Base-by-base conservation (phyloP, 441 rosid genomes). In the Adansonia rubrostipa region DNA sequence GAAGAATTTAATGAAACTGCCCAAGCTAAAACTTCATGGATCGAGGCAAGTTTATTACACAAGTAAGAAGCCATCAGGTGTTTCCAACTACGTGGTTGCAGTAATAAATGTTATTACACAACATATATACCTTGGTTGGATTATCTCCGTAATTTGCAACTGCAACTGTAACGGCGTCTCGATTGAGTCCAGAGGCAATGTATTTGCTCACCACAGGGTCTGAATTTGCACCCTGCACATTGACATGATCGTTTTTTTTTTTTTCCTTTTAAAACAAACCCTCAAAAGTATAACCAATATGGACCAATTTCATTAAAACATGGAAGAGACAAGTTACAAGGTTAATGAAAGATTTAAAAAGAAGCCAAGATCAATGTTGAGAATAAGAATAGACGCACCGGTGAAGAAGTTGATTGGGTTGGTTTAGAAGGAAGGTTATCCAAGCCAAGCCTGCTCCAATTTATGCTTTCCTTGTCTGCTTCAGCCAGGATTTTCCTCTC, bases 61-160 rank as follows among this genome's bases (percentile, higher is more conserved):
- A 56, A 73, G 36, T 8, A 33, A 24, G 28, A 33, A 67, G 3
- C 6, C 50, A 45, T 61, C 33, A 73, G 24, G 44, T 47, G 28
- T 44, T 65, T 42, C 40, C 28, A 9, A 51, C 15, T 9, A 10
- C n/a, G 6, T 61, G 1, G 60, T 11, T 73, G 67, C 66, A 8
- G 13, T 7, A 19, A 45, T 22, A 74, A 45, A 61, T 20, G 71
- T 50, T 28, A 75, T 5, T 70, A 19, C 4, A 65, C 33, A 48
- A 66, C 51, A 9, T 17, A 24, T 20, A 48, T 80, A 96, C 99
- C 97, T 92, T 92, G 3, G 91, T 82, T 62, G 97, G 94, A 86
- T 91, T 84, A 82, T 96, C 98, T 78, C 98, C 95, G 78, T 91
- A 94, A 85, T 88, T 91, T 76, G 95, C 90, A 79, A 96, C 92